Evolutionary conservation across 1,284 basidiomycete species (phyloP).

Genomic region (Fomitopsis pinicola): DNA sequence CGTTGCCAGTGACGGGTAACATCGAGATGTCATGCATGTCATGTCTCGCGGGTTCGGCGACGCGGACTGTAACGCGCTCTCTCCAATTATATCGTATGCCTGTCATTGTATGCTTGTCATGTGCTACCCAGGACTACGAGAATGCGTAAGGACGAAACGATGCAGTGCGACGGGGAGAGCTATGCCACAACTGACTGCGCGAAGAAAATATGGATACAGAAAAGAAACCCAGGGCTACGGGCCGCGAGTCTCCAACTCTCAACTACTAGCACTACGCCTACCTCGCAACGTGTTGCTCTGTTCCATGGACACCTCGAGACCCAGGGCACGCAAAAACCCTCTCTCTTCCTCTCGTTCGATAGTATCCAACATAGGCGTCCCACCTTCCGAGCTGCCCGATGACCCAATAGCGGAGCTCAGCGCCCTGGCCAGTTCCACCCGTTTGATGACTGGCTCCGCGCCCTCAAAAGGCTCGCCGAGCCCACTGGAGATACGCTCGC

Average conservation of each 20-base stretch:
- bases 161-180: neutral
- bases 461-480: neutral
- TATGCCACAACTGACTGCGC: neutral
- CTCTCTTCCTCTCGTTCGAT: constrained; percentile 20
- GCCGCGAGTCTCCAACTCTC: neutral
- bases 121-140: neutral
- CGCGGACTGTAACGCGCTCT: too few relatives aligned
- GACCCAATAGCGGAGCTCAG: constrained; percentile 7
- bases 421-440: constrained; percentile 12
- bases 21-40: too few relatives aligned
- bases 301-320: constrained; percentile 21
- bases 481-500: neutral
- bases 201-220: neutral
- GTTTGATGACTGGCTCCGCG: neutral
- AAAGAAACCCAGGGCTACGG: too few relatives aligned
- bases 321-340: constrained; percentile 24
- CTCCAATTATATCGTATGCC: neutral
- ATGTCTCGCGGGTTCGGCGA: too few relatives aligned
- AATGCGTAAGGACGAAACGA: neutral
- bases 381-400: constrained; percentile 11
- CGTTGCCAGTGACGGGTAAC: too few relatives aligned
- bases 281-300: constrained; percentile 1
- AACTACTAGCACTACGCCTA: neutral
- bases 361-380: constrained; percentile 8
- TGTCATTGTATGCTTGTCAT: neutral